These are phyloP conservation scores for Paecilomyces sp. DNA, from an alignment of 2,329 filamentous ascomycete genomes.

Conservation along the genomic window DNA sequence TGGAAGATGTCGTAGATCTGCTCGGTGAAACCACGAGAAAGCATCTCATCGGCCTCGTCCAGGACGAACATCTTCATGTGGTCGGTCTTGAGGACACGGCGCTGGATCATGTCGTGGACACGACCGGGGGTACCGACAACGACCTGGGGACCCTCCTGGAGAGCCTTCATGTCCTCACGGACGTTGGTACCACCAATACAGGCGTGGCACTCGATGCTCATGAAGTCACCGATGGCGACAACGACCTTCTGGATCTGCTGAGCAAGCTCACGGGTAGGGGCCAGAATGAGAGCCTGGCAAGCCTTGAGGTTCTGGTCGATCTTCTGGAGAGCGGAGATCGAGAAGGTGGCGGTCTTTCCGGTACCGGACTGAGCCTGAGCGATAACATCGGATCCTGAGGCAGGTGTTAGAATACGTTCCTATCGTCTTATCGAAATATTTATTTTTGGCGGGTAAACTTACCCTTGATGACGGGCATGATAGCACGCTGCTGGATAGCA, in stretches of 20 bases:
- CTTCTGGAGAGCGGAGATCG: slow-evolving; percentile 98
- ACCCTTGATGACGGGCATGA: slow-evolving; percentile 99
- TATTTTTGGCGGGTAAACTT: slow-evolving; percentile 30
- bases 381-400: slow-evolving; percentile 88
- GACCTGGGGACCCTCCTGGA: slow-evolving; percentile 91
- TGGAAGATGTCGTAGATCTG: slow-evolving; percentile 99
- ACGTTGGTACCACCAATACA: slow-evolving; percentile 99
- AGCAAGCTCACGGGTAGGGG: slow-evolving; percentile 95
- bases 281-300: slow-evolving; percentile 96
- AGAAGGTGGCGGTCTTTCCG: slow-evolving; percentile 99
- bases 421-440: neutral
- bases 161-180: slow-evolving; percentile 96
- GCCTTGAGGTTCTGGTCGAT: slow-evolving; percentile 91
- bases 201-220: slow-evolving; percentile 98
- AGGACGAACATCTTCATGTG: slow-evolving; percentile 99
- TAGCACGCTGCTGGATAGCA: slow-evolving; percentile 99
- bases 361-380: slow-evolving; percentile 99
- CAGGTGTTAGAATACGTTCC: slow-evolving; percentile 7
- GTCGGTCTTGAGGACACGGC: slow-evolving; percentile 93
- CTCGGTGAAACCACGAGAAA: slow-evolving; percentile 93
- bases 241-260: slow-evolving; percentile 99
- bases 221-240: slow-evolving; percentile 97
- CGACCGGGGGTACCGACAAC: slow-evolving; percentile 97
- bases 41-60: slow-evolving; percentile 98
- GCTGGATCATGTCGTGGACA: slow-evolving; percentile 99